Evolutionary conservation across 768 basidiomycete genomes (phyloP).

Genomic region (Termitomyces sp.): DNA sequence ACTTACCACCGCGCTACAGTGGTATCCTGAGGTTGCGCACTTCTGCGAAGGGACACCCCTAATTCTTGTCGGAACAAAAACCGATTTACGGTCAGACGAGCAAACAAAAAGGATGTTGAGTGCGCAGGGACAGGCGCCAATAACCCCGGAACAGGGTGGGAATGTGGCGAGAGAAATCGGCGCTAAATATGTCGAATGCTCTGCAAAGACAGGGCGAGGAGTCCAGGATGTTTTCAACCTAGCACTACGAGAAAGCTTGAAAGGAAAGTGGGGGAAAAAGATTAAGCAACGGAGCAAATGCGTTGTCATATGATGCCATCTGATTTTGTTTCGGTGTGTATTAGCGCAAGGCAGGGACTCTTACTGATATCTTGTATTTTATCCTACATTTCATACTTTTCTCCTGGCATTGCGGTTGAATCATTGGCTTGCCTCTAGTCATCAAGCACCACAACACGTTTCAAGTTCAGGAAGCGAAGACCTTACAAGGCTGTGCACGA

Average conservation of each 20-base stretch:
- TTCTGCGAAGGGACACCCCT: constrained; percentile 88
- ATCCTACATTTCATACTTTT: background rate
- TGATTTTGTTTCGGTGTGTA: constrained; percentile 14
- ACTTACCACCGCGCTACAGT: constrained; percentile 39
- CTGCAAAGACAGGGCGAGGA: constrained; percentile 85
- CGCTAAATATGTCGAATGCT: constrained; percentile 91
- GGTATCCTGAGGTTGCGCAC: constrained; percentile 91
- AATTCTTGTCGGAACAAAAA: constrained; percentile 92
- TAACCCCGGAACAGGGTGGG: constrained; percentile 78
- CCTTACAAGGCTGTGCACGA: background rate
- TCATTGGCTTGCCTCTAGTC: background rate
- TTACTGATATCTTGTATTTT: constrained; percentile 16
- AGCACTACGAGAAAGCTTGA: constrained; percentile 88
- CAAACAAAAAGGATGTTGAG: constrained; percentile 82
- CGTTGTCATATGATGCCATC: constrained; percentile 44
- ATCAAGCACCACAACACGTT: background rate
- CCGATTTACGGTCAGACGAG: constrained; percentile 82
- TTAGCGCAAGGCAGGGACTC: constrained; percentile 17
- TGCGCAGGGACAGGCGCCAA: constrained; percentile 82
- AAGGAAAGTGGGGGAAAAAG: constrained; percentile 69
- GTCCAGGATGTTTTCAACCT: constrained; percentile 90
- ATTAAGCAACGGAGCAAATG: constrained; percentile 61
- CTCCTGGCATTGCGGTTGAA: background rate
- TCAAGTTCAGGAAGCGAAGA: background rate
- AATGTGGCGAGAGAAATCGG: constrained; percentile 91